A percentile compares a stretch with the other conserved stretches of the same genome.
phyloP scores from a whole-genome alignment of 2,329 filamentous ascomycete genomes.

The Colletotrichum chlorophyti region DNA sequence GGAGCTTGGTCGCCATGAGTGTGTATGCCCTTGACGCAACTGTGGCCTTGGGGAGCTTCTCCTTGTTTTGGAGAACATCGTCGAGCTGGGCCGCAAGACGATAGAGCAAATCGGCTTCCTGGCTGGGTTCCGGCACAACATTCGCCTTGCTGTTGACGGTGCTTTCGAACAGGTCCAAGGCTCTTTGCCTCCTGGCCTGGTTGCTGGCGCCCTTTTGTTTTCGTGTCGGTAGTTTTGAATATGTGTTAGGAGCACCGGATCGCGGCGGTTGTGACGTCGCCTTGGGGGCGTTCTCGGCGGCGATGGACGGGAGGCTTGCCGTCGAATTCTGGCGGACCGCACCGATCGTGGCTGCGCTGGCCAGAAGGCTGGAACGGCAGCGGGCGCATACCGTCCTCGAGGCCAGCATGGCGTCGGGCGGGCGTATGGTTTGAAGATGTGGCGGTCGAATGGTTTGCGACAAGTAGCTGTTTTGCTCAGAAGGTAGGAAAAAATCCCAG shows the following conservation, averaged over 20 bases:
- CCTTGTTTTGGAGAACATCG: background rate
- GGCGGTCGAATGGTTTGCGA: background rate
- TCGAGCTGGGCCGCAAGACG: constrained; percentile 9
- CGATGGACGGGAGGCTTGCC: constrained; percentile 5
- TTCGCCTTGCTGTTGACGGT: constrained; percentile 15
- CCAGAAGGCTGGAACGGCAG: constrained; percentile 34
- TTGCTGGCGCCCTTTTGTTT: background rate
- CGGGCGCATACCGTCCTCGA: constrained; percentile 43
- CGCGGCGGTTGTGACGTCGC: background rate
- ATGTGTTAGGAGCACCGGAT: too few species aligned
- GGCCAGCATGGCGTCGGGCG: constrained; percentile 38
- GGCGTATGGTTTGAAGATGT: background rate
- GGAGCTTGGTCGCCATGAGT: constrained; percentile 5
- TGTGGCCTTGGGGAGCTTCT: background rate
- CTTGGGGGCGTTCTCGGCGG: constrained; percentile 2
- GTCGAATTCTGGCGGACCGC: constrained; percentile 22
- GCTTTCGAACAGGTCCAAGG: constrained; percentile 29
- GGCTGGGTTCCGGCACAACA: background rate
- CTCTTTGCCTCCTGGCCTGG: background rate
- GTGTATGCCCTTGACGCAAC: background rate
- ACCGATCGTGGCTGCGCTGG: background rate
- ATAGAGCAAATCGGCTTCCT: background rate
- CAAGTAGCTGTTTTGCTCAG: background rate
- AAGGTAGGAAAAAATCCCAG: background rate
- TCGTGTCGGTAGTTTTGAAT: background rate